Evolutionary conservation across 2,329 filamentous ascomycete species (phyloP).

Genomic region (Xylogone sp.): DNA sequence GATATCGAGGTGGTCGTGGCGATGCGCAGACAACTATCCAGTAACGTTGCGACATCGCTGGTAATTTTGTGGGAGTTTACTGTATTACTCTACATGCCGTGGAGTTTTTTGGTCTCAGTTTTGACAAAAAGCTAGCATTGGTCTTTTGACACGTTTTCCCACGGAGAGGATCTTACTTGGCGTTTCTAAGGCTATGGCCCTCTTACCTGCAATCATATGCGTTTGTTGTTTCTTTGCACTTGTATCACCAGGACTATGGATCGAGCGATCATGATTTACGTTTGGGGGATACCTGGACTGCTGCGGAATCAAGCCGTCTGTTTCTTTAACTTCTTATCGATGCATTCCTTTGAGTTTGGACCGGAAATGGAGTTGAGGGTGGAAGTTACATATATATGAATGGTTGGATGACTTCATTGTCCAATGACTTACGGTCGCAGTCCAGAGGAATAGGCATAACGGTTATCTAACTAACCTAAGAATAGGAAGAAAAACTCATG

Average conservation of each 20-base stretch:
- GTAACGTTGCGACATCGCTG: background rate
- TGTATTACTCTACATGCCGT: background rate
- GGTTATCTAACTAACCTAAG: background rate
- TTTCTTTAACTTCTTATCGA: background rate
- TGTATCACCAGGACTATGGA: background rate
- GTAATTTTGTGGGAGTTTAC: no score
- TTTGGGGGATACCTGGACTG: background rate
- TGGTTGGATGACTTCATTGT: background rate
- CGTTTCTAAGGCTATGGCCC: background rate
- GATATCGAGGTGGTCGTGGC: constrained; percentile 36
- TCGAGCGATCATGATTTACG: background rate
- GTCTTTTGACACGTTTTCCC: background rate
- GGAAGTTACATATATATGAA: background rate
- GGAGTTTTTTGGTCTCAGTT: background rate
- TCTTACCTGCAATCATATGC: background rate
- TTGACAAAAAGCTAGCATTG: background rate
- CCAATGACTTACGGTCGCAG: background rate
- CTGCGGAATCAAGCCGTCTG: background rate
- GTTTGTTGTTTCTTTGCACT: background rate
- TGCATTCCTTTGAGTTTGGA: background rate
- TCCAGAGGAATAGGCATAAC: background rate
- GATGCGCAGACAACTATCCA: background rate
- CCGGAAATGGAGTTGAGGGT: background rate
- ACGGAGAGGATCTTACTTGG: background rate
- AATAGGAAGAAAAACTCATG: constrained; percentile 35